These are phyloP conservation scores for Corymbia calophylla DNA, from an alignment of 441 rosid genomes.

Conservation along the genomic window DNA sequence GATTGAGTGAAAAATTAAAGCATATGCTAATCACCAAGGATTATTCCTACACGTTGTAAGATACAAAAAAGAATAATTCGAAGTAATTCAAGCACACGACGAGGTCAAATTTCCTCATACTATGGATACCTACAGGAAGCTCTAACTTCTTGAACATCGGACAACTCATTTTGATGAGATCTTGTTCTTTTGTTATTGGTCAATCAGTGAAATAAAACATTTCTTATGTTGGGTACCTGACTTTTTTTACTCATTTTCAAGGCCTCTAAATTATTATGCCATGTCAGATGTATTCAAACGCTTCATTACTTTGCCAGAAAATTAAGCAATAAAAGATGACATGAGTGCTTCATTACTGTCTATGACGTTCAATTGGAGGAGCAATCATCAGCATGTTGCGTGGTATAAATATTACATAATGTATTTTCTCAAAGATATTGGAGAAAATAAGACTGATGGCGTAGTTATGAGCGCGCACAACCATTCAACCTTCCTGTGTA, in stretches of 20 bases:
- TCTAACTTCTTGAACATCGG: background rate
- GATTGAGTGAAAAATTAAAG: background rate
- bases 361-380: background rate
- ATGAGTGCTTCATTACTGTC: too few species aligned
- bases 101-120: background rate
- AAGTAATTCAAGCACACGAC: background rate
- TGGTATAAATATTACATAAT: background rate
- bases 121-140: background rate
- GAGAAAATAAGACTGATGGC: background rate
- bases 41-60: background rate
- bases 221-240: background rate
- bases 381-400: background rate
- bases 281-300: background rate
- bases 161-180: background rate
- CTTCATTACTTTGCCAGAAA: background rate
- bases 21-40: background rate
- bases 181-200: background rate
- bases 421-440: background rate
- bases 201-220: background rate
- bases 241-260: background rate
- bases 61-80: background rate
- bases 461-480: background rate
- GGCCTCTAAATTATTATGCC: background rate
- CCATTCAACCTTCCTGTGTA: conserved; percentile 1
- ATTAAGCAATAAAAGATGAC: background rate